These are phyloP conservation scores for Aspergillus conjunctus DNA, from an alignment of 495 filamentous ascomycete genomes.

Conservation along the genomic window DNA sequence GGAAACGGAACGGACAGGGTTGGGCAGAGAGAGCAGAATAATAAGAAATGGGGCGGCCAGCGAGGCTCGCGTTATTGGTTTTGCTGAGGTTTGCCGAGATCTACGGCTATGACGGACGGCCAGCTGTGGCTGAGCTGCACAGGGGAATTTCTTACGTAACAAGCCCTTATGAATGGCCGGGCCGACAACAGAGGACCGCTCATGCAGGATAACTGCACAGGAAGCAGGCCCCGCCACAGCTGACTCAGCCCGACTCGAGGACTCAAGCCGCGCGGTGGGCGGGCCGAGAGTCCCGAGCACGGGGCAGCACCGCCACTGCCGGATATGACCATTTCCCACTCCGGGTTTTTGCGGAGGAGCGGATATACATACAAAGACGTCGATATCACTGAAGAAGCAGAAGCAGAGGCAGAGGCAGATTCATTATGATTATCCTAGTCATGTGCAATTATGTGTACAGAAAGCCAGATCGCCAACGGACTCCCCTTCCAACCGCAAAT, in stretches of 20 bases:
- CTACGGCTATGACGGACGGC: conserved; percentile 31
- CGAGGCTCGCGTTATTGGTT: not conserved
- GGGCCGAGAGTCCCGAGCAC: conserved; percentile 22
- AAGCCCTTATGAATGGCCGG: no score
- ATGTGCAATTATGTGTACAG: conserved; percentile 8
- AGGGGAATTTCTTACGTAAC: not conserved
- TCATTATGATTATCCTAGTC: conserved; percentile 14
- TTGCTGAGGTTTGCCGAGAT: conserved; percentile 24
- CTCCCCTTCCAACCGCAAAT: conserved; percentile 8
- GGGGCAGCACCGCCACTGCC: conserved; percentile 28
- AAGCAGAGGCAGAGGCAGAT: not conserved
- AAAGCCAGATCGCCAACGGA: conserved; percentile 13
- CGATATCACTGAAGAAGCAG: not conserved
- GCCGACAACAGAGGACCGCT: no score
- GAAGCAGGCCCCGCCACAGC: conserved; percentile 4
- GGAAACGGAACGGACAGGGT: conserved; percentile 9
- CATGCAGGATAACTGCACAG: not conserved
- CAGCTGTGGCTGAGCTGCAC: conserved; percentile 20
- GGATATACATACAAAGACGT: conserved; percentile 5
- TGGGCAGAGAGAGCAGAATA: conserved; percentile 23
- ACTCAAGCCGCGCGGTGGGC: conserved; percentile 13
- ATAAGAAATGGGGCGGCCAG: conserved; percentile 6
- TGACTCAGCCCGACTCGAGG: conserved; percentile 20
- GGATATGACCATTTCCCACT: conserved; percentile 30
- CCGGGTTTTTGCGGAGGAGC: conserved; percentile 31